Evolutionary conservation across 2,329 filamentous ascomycete genomes (phyloP).

Genomic region (Cytospora leucostoma): DNA sequence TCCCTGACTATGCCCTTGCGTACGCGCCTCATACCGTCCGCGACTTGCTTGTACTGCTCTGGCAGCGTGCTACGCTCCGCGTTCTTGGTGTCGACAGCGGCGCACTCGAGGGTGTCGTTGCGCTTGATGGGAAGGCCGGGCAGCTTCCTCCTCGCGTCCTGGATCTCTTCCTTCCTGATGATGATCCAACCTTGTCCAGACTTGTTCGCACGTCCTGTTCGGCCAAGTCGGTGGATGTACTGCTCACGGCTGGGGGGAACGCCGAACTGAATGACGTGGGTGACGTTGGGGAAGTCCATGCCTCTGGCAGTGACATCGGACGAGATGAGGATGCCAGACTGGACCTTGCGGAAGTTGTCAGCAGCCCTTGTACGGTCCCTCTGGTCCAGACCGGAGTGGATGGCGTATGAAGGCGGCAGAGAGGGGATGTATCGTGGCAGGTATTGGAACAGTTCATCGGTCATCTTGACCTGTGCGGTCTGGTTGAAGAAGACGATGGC

Average conservation of each 20-base stretch:
- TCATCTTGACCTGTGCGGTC: slow-evolving; percentile 69
- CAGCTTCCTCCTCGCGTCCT: slow-evolving; percentile 52
- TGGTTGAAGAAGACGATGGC: slow-evolving; percentile 92
- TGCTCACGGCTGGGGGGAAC: slow-evolving; percentile 65
- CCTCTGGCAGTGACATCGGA: slow-evolving; percentile 80
- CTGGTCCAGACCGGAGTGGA: slow-evolving; percentile 81
- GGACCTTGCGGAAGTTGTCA: slow-evolving; percentile 67
- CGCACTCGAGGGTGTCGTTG: slow-evolving; percentile 52
- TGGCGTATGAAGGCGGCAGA: slow-evolving; percentile 51
- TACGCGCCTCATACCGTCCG: slow-evolving; percentile 45
- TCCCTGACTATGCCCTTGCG: slow-evolving; percentile 44
- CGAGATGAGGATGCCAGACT: slow-evolving; percentile 68
- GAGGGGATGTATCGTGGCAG: slow-evolving; percentile 43
- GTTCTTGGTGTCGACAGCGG: slow-evolving; percentile 54
- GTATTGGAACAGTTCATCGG: slow-evolving; percentile 57
- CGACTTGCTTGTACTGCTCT: slow-evolving; percentile 46
- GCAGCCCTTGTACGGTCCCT: slow-evolving; percentile 67
- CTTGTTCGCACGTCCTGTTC: slow-evolving; percentile 75
- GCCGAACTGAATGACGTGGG: slow-evolving; percentile 76
- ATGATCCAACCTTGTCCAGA: slow-evolving; percentile 72
- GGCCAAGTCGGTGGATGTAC: slow-evolving; percentile 76
- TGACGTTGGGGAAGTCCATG: slow-evolving; percentile 81
- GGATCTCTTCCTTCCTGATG: slow-evolving; percentile 56
- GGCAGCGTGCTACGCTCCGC: slow-evolving; percentile 48
- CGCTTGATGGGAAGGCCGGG: slow-evolving; percentile 61